Evolutionary conservation across 257 asterid species (phyloP), one percentile per base, ranked within the genome.

Genomic region (Jasminum sambac): DNA sequence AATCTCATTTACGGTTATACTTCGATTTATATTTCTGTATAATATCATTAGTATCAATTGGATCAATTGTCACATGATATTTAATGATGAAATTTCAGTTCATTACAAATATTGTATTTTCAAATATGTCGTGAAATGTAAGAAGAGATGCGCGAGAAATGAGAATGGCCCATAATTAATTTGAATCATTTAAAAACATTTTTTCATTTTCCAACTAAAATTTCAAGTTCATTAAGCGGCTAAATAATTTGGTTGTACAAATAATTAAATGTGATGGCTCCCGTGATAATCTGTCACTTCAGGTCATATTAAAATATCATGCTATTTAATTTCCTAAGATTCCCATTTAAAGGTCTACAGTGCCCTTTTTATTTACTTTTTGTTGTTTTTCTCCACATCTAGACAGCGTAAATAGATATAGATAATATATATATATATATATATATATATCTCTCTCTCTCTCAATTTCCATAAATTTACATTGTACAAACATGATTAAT

Each of bases 281-380:
- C 64, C 41, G 2, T 59, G 6, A 55, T 52, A 19, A 61, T 61
- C 43, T 74, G 77, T 72, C 85, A 71, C 58, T 68, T 79, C 83
- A 59, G 12, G 61, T 19, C 57, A 68, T 57, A 76, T 82, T 80
- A 72, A n/a, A n/a, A 71, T 25, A 50, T 82, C 77, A 74, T 59
- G 14, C 12, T 44, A 8, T 67, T 71, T 64, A 64, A 72, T 70
- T 74, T 84, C 74, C 71, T 67, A 73, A 72, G 79, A 77, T 77
- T 80, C 84, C 75, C 79, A 76, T 76, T 70, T 26, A 70, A 75
- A 60, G 64, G 64, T 70, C 74, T 74, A 68, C 70, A 68, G 16
- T 17, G 4, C 21, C 65, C 19, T 25, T 42, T 39, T 52, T 59
- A 58, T 52, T 50, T 55, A 9, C 55, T 6, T 8, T 42, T 64